phyloP scores from a whole-genome alignment of 108 stramenopile species.

The Parietichytrium sp. region DNA sequence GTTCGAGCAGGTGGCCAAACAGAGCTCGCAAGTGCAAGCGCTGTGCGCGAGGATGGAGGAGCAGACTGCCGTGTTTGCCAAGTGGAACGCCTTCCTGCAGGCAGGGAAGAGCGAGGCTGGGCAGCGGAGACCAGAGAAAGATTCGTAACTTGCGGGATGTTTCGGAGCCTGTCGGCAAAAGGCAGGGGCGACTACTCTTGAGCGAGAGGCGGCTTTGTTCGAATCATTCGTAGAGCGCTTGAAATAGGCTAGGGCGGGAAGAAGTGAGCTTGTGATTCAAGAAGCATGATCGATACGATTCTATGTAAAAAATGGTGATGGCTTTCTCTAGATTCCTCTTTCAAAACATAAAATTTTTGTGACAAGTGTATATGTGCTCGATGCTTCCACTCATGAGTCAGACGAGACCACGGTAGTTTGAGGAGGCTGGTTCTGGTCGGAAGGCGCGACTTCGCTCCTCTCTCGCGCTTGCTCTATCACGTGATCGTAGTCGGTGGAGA shows the following conservation, averaged over 20 bases:
- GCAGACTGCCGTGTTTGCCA: constrained; percentile 1
- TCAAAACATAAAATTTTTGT: background rate
- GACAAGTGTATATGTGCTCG: background rate
- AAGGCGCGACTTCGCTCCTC: background rate
- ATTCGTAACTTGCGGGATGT: background rate
- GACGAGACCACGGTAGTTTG: background rate
- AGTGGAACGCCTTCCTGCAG: background rate
- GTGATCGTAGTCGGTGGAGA: constrained; percentile 20
- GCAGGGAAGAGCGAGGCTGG: background rate
- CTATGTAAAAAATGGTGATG: background rate
- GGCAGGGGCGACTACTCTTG: too few species aligned
- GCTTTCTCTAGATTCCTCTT: background rate
- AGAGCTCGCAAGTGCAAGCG: background rate
- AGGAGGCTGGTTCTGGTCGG: background rate
- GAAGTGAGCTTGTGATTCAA: background rate
- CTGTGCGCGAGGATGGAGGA: constrained; percentile 33
- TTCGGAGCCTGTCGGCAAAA: too few species aligned
- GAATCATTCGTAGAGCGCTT: background rate
- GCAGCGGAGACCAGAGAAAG: background rate
- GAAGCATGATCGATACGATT: background rate
- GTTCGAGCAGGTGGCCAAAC: constrained; percentile 9
- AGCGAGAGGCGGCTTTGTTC: too few species aligned
- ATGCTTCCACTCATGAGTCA: background rate
- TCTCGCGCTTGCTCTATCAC: background rate
- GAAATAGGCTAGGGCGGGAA: background rate